Percentiles rank a stretch among this genome's conserved stretches.
phyloP scores from a whole-genome alignment of 2,329 filamentous ascomycete genomes.

The Aspergillus hiratsukae region DNA sequence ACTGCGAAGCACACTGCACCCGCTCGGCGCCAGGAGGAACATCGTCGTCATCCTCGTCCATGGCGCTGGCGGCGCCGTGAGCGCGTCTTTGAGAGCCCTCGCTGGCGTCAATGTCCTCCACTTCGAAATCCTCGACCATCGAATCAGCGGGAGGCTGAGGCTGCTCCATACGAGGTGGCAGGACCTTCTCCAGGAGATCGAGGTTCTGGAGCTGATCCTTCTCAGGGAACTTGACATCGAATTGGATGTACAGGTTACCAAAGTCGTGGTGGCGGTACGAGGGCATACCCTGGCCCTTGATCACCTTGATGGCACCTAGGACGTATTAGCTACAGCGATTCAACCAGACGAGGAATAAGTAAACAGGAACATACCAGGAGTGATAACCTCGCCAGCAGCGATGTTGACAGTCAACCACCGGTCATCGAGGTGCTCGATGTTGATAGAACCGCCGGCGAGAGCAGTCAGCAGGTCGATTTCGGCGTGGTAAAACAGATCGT shows the following conservation, averaged over 20 bases:
- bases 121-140: slow-evolving; percentile 84
- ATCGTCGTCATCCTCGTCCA: slow-evolving; percentile 68
- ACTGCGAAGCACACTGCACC: slow-evolving; percentile 51
- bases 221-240: slow-evolving; percentile 94
- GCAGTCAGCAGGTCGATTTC: slow-evolving; percentile 96
- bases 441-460: slow-evolving; percentile 83
- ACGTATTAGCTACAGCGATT: slow-evolving; percentile 5
- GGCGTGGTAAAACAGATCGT: slow-evolving; percentile 91
- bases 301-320: slow-evolving; percentile 84
- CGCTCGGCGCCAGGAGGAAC: slow-evolving; percentile 46
- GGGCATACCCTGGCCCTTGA: slow-evolving; percentile 96
- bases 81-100: slow-evolving; percentile 61
- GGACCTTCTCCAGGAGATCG: slow-evolving; percentile 72
- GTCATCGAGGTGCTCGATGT: slow-evolving; percentile 94
- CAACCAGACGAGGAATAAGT: not conserved
- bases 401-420: slow-evolving; percentile 94
- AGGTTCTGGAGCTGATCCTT: slow-evolving; percentile 66
- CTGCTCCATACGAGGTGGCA: slow-evolving; percentile 68
- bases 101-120: slow-evolving; percentile 76
- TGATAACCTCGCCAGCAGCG: slow-evolving; percentile 88
- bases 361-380: slow-evolving; percentile 63
- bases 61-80: slow-evolving; percentile 58
- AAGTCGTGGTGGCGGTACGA: slow-evolving; percentile 90
- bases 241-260: slow-evolving; percentile 96
- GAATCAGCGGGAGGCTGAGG: slow-evolving; percentile 69